Percentiles rank a stretch among this genome's conserved stretches.
These are phyloP conservation scores for Leishmania martiniquensis DNA, from an alignment of 208 protist species.

Conservation along the genomic window DNA sequence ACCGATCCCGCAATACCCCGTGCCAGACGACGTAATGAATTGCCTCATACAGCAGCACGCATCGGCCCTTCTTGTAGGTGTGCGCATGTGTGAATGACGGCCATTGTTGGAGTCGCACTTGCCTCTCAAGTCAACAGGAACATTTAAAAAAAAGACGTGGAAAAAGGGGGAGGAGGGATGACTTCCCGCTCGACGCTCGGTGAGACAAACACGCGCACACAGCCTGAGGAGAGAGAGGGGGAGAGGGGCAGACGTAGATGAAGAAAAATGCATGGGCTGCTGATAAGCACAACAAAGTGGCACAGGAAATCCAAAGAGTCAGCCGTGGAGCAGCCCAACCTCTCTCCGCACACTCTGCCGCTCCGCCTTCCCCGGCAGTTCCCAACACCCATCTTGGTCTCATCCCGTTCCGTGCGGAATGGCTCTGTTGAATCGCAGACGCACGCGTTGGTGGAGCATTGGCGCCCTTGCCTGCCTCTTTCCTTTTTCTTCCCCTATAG, in stretches of 20 bases:
- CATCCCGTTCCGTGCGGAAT: no score
- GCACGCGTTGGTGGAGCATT: no score
- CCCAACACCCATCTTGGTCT: no score
- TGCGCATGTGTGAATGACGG: not conserved
- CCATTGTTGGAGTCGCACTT: no score
- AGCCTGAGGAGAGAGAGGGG: not conserved
- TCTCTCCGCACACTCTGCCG: not conserved
- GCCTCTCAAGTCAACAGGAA: not conserved
- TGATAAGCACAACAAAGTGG: not conserved
- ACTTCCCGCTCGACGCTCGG: not conserved
- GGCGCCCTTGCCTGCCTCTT: no score
- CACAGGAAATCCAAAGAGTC: not conserved
- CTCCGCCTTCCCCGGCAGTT: not conserved
- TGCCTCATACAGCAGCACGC: not conserved
- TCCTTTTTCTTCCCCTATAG: no score
- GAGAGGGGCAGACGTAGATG: not conserved
- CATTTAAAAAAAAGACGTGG: not conserved
- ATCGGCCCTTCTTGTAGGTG: not conserved
- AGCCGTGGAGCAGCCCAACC: no score
- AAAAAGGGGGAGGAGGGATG: not conserved
- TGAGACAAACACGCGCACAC: conserved; percentile 3
- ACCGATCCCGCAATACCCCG: not conserved
- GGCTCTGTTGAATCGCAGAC: no score
- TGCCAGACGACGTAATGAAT: not conserved
- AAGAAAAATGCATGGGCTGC: not conserved